Conservation (phyloP, 305 asterid genomes). For the Rubia occidens region DNA sequence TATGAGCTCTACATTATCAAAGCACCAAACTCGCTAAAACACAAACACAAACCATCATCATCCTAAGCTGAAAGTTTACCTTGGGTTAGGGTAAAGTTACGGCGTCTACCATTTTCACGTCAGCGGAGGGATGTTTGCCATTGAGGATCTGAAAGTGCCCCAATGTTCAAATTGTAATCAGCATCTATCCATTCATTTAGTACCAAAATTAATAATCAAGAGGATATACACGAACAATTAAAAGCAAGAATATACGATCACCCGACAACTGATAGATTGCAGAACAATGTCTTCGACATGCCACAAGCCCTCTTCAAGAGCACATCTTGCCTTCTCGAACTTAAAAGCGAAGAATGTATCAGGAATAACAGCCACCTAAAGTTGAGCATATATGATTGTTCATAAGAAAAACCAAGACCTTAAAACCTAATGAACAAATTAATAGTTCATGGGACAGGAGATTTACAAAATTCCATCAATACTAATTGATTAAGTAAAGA, state of each 20-base stretch:
- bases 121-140: too few species aligned
- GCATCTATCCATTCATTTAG: constrained; percentile 8
- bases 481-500: not conserved
- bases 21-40: too few species aligned
- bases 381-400: not conserved
- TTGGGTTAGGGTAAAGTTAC: too few species aligned
- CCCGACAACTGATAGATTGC: constrained; percentile 80
- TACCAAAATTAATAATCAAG: not conserved
- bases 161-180: constrained; percentile 15
- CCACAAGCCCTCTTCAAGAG: constrained; percentile 76
- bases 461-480: not conserved
- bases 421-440: too few species aligned
- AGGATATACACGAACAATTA: constrained; percentile 4
- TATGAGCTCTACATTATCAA: too few species aligned
- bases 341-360: constrained; percentile 26
- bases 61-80: too few species aligned
- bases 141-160: constrained; percentile 21
- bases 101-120: too few species aligned
- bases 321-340: constrained; percentile 86
- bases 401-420: too few species aligned
- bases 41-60: too few species aligned
- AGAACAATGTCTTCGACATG: constrained; percentile 95
- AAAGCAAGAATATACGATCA: constrained; percentile 18
- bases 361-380: constrained; percentile 9
- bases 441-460: not conserved